Evolutionary conservation across 179 eudicot species (phyloP).

Genomic region (Amaranthus tricolor): DNA sequence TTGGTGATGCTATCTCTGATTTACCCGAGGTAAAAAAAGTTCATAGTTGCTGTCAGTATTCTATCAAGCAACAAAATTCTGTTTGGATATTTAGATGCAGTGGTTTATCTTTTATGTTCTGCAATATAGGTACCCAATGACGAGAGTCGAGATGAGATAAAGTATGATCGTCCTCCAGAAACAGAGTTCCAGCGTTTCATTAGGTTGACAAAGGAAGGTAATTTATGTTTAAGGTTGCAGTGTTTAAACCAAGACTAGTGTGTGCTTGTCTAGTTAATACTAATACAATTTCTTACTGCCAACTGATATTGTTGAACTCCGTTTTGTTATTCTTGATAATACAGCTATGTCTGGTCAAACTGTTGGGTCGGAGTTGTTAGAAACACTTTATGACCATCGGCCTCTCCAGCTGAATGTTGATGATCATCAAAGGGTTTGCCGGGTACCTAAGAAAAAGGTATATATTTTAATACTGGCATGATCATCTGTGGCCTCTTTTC

Average conservation of each 20-base stretch:
- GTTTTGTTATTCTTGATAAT: neutral
- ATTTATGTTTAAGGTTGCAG: neutral
- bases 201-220: constrained; percentile 52
- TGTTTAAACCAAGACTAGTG: neutral
- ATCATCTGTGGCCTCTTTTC: neutral
- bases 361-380: constrained; percentile 11
- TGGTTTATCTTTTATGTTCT: neutral
- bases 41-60: neutral
- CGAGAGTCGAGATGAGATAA: constrained; percentile 46
- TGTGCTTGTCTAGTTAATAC: neutral
- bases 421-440: constrained; percentile 64
- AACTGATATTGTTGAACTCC: neutral
- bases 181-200: constrained; percentile 50
- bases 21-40: constrained; percentile 53
- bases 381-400: constrained; percentile 57
- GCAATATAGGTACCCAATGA: constrained; percentile 44
- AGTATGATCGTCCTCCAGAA: constrained; percentile 34
- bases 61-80: neutral
- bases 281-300: neutral
- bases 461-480: neutral
- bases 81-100: neutral
- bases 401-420: constrained; percentile 59
- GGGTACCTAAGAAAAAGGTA: constrained; percentile 74
- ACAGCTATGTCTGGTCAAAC: constrained; percentile 25
- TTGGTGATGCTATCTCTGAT: constrained; percentile 71